phyloP scores from a whole-genome alignment of 192 early-diverging fungal genomes.

The Umbelopsis vinacea region DNA sequence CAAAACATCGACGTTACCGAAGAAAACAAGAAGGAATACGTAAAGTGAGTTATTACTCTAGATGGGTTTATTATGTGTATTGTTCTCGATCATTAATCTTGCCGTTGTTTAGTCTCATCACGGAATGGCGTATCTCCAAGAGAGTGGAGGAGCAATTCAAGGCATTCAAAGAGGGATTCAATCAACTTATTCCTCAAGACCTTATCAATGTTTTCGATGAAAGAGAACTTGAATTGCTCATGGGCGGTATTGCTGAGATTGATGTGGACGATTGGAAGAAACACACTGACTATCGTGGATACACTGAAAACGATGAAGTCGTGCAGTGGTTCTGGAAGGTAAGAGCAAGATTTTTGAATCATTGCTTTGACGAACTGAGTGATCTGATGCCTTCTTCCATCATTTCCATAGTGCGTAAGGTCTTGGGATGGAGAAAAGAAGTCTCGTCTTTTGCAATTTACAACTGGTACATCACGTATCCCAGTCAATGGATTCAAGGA shows the following conservation, averaged over 20 bases:
- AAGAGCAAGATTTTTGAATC: not conserved
- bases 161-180: conserved; percentile 94
- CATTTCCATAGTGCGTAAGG: conserved; percentile 62
- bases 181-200: conserved; percentile 95
- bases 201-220: conserved; percentile 97
- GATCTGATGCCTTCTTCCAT: not conserved
- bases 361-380: not conserved
- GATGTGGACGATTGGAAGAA: conserved; percentile 99
- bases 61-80: not conserved
- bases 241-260: conserved; percentile 96
- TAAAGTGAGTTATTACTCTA: conserved; percentile 57
- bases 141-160: conserved; percentile 96
- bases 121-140: conserved; percentile 86
- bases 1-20: conserved; percentile 93
- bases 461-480: conserved; percentile 96
- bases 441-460: conserved; percentile 93
- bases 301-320: conserved; percentile 95
- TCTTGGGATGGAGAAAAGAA: conserved; percentile 94
- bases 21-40: conserved; percentile 96
- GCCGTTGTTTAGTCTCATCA: conserved; percentile 56
- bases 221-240: conserved; percentile 94
- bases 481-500: conserved; percentile 99
- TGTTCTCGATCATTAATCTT: not conserved
- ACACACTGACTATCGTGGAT: conserved; percentile 96
- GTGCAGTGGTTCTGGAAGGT: conserved; percentile 97